Base-by-base conservation (phyloP, 2,329 filamentous ascomycete genomes). In the Bipolaris oryzae region DNA sequence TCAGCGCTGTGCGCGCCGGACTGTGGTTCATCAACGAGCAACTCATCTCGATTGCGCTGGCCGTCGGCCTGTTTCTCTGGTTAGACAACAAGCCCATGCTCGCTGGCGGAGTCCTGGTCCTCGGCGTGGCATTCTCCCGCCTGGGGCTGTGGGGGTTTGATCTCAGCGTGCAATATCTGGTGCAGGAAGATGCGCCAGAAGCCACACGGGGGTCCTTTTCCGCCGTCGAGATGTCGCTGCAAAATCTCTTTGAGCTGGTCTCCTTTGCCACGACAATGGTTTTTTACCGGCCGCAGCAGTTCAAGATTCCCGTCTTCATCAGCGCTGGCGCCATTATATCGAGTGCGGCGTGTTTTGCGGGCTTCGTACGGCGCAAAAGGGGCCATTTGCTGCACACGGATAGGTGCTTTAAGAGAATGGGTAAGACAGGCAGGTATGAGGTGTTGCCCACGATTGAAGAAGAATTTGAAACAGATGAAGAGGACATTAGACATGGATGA, bases 11-110 rank as follows among this genome's bases (percentile, higher is more conserved):
- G 7, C 79, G 90, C n/a, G 81, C 84, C 0, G 90, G 89, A 0
- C 79, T 92, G 3, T 92, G 90, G 90, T 86, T 85, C 60, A 69
- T 88, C 9, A 87, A 83, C 53, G 90, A 87, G 84, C 88, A 92
- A 68, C 78, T 88, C n/a, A 54, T 78, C 2, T 86, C 82, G 44
- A 59, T 85, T 63, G 61, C 78, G 69, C 70, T 82, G 48, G 62
- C 77, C 66, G 71, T 77, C 18, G 63, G 62, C 2, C 48, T 73
- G 0, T 75, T 69, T 54, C 59, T 66, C 11, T 39, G 54, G 6
- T 53, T 66, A 13, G 37, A 53, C 49, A 15, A 48, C 49, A 42
- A 55, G 51, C 2, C 63, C 50, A 66, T 64, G 41, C 41, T 68
- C 11, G 70, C 72, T 0, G 72, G 69, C 7, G 63, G 46, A 10